Evolutionary conservation across 768 basidiomycete species (phyloP), one percentile per base, ranked within the genome.

Genomic region (Pilatotrama ljubarskyi): DNA sequence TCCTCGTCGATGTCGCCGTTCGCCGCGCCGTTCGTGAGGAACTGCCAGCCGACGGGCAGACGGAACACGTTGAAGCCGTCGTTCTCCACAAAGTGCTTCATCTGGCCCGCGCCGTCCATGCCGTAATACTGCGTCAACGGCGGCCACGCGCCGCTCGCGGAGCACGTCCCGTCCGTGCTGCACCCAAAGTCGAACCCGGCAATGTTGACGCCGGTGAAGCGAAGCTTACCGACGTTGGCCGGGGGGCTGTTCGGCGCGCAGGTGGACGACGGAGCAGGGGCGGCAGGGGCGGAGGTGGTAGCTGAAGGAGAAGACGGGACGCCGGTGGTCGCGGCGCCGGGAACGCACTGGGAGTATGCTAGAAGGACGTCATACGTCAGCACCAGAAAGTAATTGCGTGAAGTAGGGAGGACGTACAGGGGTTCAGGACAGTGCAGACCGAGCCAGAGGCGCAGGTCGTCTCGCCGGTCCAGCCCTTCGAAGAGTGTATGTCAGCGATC

Each of bases 121-220:
- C 72, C 75, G 62, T 83, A 83, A 67, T 84, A 81, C 56, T 83
- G 81, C 37, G 71, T 64, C 8, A 72, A 64, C 11, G 79, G 81
- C 22, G 80, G 80, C 54, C 65, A 67, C 17, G 70, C 68, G 5
- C 72, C 69, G 26, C 64, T 66, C 14, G 74, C 75, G n/a, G 51
- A 76, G 70, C 79, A 80, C 26, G 77, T 79, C 14, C 78, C 79
- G 62, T 80, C 71, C 1, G 78, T 79, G 15, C 78, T 32, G 56
- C 59, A 59, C 13, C 59, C 64, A 22, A 64, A 64, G 43, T 64
- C 59, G 58, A 63, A 80, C 15, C 79, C 78, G 50, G 79, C 76
- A 47, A 76, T 78, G 66, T 81, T 81, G 2, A 81, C 80, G 40
- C 80, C 80, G 1, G 77, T 78, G 68, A 76, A 78, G 15, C 76